phyloP scores from a whole-genome alignment of 257 asterid genomes.

The Thymus quinquecostatus region DNA sequence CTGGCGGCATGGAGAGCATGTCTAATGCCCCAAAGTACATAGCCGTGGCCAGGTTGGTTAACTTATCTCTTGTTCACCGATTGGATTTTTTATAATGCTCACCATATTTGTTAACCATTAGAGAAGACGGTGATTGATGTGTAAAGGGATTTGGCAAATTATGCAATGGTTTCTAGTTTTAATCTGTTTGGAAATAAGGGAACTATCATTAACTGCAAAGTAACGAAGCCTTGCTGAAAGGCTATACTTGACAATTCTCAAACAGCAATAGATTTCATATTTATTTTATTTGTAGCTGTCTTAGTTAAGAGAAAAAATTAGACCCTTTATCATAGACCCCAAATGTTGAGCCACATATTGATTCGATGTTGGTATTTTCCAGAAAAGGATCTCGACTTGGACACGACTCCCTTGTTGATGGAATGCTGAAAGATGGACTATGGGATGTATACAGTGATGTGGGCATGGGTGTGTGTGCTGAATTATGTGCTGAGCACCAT shows the following conservation, averaged over 20 bases:
- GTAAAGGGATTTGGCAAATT: not conserved
- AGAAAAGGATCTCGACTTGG: constrained; percentile 99
- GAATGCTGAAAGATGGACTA: constrained; percentile 96
- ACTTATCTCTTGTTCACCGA: not conserved
- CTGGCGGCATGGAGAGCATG: constrained; percentile 99
- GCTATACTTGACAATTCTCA: not conserved
- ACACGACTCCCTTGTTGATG: constrained; percentile 95
- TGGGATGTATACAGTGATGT: constrained; percentile 94
- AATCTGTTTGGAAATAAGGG: constrained; percentile 4
- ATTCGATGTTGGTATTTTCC: constrained; percentile 37
- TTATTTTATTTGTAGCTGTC: not conserved
- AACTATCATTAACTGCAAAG: not conserved
- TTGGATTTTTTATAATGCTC: not conserved
- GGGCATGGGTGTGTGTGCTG: constrained; percentile 99
- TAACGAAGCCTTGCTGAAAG: not conserved
- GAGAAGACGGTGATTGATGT: constrained; percentile 10
- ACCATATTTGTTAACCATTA: not conserved
- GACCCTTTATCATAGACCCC: not conserved
- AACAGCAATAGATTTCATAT: constrained; percentile 3
- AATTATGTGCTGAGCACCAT: constrained; percentile 86
- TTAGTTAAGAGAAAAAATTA: not conserved
- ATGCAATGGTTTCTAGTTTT: constrained; percentile 12
- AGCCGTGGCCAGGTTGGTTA: constrained; percentile 86
- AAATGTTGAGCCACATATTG: constrained; percentile 6
- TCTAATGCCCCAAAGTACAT: constrained; percentile 95